Base-by-base conservation (phyloP, 192 early-diverging fungal species). In the Gigaspora rosea region DNA sequence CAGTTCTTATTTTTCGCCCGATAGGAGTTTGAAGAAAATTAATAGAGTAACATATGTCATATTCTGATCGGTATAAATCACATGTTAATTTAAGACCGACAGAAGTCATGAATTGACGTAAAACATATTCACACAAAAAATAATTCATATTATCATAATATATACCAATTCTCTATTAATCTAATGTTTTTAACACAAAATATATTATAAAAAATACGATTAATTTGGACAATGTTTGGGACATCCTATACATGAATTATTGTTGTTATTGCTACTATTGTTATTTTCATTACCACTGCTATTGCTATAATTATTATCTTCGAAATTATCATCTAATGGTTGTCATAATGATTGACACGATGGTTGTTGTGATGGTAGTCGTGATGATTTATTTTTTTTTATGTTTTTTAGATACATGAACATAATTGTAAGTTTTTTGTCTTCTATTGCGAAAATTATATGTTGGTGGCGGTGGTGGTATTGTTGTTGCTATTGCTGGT, bases 181-280 rank as follows among this genome's bases (percentile, higher is more conserved):
- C n/a, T n/a, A n/a, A n/a, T n/a, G n/a, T n/a, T n/a, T n/a, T n/a
- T n/a, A n/a, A n/a, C n/a, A n/a, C n/a, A n/a, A n/a, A n/a, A n/a
- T n/a, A n/a, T n/a, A n/a, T n/a, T n/a, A n/a, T n/a, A n/a, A n/a
- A n/a, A n/a, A n/a, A n/a, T n/a, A n/a, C n/a, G n/a, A n/a, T n/a
- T n/a, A n/a, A n/a, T n/a, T n/a, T n/a, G n/a, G n/a, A 69, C 67
- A 69, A 69, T 69, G 67, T 69, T 32, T 27, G 32, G 67, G 67
- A n/a, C 67, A 69, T 69, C 67, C 48, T 50, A 49, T 69, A 69
- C 67, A 69, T 69, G 12, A 18, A 52, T 69, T 69, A 49, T 69
- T 48, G 47, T 69, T 49, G 47, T 69, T 22, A 11, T n/a, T n/a
- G n/a, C n/a, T n/a, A n/a, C n/a, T n/a, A n/a, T n/a, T n/a, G n/a